Conservation (phyloP, 1,284 basidiomycete species). For the Polyporus tsugae region DNA sequence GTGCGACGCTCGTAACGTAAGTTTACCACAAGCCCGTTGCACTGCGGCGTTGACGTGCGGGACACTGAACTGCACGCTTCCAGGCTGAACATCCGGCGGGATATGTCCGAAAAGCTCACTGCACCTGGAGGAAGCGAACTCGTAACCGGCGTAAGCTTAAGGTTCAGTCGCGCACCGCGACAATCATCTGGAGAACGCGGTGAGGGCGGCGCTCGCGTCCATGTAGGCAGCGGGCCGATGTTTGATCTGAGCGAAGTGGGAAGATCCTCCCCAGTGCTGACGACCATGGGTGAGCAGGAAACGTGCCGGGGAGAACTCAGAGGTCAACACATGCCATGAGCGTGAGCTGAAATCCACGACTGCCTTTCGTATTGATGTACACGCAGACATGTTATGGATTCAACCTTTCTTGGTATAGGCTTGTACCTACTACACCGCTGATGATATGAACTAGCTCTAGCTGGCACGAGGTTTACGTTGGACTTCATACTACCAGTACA, state of each 20-base stretch:
- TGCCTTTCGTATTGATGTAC: too few relatives aligned
- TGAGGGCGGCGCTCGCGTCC: not conserved
- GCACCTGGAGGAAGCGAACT: not conserved
- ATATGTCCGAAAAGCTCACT: not conserved
- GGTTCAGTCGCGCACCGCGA: not conserved
- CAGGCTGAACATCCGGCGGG: not conserved
- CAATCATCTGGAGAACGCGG: not conserved
- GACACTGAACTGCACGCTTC: not conserved
- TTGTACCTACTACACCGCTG: too few relatives aligned
- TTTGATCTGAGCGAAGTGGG: not conserved
- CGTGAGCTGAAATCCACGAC: too few relatives aligned
- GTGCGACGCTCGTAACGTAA: conserved; percentile 5
- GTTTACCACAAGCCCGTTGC: not conserved
- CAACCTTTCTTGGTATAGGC: too few relatives aligned
- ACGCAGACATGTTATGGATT: too few relatives aligned
- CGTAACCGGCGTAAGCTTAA: not conserved
- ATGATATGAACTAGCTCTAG: too few relatives aligned
- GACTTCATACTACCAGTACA: not conserved
- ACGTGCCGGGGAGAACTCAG: too few relatives aligned
- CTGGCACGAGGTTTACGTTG: too few relatives aligned
- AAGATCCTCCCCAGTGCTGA: too few relatives aligned
- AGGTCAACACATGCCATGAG: too few relatives aligned
- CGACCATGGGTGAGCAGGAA: too few relatives aligned
- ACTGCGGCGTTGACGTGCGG: not conserved
- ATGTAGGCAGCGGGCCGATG: not conserved